A percentile compares a stretch with the other conserved stretches of the same genome.
Evolutionary conservation across 1,284 basidiomycete species (phyloP).

Genomic region (Taiwanofungus camphoratus): DNA sequence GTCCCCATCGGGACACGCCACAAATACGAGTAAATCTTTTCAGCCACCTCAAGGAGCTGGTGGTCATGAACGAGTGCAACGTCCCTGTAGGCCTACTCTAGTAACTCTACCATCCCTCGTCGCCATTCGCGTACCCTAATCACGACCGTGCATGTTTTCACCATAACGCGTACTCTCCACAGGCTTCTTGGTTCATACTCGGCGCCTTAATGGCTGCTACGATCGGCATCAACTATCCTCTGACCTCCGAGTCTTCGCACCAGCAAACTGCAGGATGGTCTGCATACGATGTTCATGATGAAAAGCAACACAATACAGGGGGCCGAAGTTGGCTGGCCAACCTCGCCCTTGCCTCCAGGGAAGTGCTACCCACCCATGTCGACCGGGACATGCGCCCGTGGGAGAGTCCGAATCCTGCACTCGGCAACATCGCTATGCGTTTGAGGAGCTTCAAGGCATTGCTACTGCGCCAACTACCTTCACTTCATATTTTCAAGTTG

Average conservation of each 20-base stretch:
- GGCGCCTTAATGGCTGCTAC: slow-evolving; percentile 8
- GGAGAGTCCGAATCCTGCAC: slow-evolving; percentile 10
- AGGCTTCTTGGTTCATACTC: background rate
- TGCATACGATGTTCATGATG: slow-evolving; percentile 12
- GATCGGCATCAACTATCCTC: slow-evolving; percentile 12
- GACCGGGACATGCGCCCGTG: slow-evolving; percentile 16
- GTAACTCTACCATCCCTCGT: background rate
- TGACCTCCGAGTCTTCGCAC: slow-evolving; percentile 11
- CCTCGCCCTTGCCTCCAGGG: slow-evolving; percentile 14
- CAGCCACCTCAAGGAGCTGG: background rate
- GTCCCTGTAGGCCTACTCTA: no score
- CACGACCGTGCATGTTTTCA: background rate
- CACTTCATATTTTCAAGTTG: slow-evolving; percentile 12
- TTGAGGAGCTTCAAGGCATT: slow-evolving; percentile 17
- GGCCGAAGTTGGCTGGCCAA: slow-evolving; percentile 22
- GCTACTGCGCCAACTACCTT: slow-evolving; percentile 16
- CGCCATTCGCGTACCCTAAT: background rate
- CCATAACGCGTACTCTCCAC: background rate
- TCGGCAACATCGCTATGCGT: slow-evolving; percentile 11
- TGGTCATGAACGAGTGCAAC: background rate
- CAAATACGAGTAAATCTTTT: background rate
- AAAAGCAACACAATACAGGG: slow-evolving; percentile 13
- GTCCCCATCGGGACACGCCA: no score
- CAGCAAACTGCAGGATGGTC: slow-evolving; percentile 15
- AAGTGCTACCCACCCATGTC: slow-evolving; percentile 14